These are phyloP conservation scores for Cucumis hystrix DNA, from an alignment of 306 rosid genomes.

Conservation along the genomic window DNA sequence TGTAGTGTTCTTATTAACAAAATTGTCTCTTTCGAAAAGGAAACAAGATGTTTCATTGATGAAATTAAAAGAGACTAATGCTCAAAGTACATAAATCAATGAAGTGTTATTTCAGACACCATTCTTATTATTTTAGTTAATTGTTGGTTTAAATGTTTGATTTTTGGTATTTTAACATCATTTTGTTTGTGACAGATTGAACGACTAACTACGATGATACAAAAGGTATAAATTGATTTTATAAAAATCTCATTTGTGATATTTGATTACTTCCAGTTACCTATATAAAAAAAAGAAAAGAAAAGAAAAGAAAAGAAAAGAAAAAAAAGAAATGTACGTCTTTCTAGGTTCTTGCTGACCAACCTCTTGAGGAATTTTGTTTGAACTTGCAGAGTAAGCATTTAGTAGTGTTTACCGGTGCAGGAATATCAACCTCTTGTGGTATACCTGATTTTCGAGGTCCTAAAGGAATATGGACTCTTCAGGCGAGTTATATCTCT, in stretches of 20 bases:
- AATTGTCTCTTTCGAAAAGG: too few relatives aligned
- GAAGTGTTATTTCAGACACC: too few relatives aligned
- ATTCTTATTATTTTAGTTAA: neutral
- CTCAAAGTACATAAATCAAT: too few relatives aligned
- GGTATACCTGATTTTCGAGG: conserved; percentile 99
- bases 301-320: too few relatives aligned
- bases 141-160: neutral
- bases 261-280: neutral
- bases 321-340: too few relatives aligned
- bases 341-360: conserved; percentile 8
- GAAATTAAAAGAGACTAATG: too few relatives aligned
- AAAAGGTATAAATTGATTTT: conserved; percentile 36
- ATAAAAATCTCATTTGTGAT: conserved; percentile 14
- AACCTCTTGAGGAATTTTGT: conserved; percentile 9
- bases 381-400: conserved; percentile 82
- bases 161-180: conserved; percentile 13
- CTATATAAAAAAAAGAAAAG: too few relatives aligned
- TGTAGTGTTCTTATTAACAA: neutral
- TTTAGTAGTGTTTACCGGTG: conserved; percentile 96
- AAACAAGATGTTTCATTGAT: too few relatives aligned
- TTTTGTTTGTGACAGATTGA: conserved; percentile 43
- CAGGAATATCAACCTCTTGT: conserved; percentile 95
- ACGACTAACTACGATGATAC: conserved; percentile 52
- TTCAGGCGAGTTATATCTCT: conserved; percentile 44
- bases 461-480: conserved; percentile 97